These are phyloP conservation scores for Cercospora sesami DNA, from an alignment of 2,329 filamentous ascomycete genomes.

Conservation along the genomic window DNA sequence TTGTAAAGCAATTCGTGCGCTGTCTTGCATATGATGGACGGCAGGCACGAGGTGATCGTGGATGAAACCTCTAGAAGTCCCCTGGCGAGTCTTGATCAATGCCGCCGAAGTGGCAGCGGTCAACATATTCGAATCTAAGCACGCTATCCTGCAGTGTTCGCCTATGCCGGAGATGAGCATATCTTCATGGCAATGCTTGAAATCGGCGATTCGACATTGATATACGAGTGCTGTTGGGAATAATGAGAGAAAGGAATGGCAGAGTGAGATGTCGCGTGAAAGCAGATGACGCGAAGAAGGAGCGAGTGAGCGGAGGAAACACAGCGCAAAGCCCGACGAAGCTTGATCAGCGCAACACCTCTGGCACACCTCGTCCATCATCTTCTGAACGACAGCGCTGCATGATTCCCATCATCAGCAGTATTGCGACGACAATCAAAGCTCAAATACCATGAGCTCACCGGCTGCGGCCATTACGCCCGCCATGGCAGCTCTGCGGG, in stretches of 20 bases:
- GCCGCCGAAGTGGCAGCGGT: neutral
- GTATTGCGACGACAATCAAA: neutral
- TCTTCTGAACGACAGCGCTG: neutral
- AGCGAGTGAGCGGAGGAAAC: neutral
- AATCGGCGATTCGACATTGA: neutral
- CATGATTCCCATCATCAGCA: neutral
- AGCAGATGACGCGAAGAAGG: neutral
- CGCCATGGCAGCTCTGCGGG: conserved; percentile 41
- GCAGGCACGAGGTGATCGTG: neutral
- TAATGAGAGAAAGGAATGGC: neutral
- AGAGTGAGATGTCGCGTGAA: neutral
- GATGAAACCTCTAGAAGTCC: neutral
- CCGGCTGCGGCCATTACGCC: conserved; percentile 2
- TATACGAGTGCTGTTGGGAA: neutral
- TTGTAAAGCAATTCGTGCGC: neutral
- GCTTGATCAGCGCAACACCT: neutral
- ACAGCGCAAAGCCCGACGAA: neutral
- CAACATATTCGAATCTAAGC: neutral
- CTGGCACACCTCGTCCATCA: neutral
- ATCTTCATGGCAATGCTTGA: neutral
- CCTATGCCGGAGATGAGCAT: neutral
- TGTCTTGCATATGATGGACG: neutral
- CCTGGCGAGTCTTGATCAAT: neutral
- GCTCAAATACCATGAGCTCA: neutral
- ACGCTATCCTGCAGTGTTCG: neutral